Base-by-base conservation (phyloP, 208 protist species). In the Leishmania martiniquensis region DNA sequence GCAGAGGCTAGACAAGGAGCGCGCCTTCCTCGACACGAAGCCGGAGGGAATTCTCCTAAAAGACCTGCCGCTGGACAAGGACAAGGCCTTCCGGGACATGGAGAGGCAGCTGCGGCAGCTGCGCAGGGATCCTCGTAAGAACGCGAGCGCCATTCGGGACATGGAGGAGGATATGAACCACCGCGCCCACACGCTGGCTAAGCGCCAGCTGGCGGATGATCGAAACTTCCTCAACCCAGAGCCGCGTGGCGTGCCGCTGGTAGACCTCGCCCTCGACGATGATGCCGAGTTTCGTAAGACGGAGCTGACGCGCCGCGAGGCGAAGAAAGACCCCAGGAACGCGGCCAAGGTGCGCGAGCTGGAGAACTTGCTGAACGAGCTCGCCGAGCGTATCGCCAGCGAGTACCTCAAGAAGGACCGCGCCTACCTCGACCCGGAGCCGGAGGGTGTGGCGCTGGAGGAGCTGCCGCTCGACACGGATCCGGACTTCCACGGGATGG, bases 391-490 rank as follows among this genome's bases (percentile, higher is more conserved):
- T 65, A 72, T 96, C 45, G 93, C 93, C 22, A 67, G 74, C 32
- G 90, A 92, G 65, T 93, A 88, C 81, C 72, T 95, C 34, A 78
- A 80, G 80, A 87, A 86, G 80, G 93, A 96, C 44, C 87, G 93
- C 76, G 79, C 80, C 60, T 97, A 89, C 82, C 86, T 97, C n/a
- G 88, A 95, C 51, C 78, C 69, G 39, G 82, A 91, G 69, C 89
- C 93, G 47, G 85, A 94, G 73, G 93, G 93, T 39, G 80, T 96
- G 59, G 89, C 90, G 37, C 65, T 94, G n/a, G 78, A 89, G 45
- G 81, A 92, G 44, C 69, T 95, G 66, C 68, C 83, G 25, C 80
- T 96, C 72, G 89, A 94, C 72, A 81, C 88, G 34, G 93, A 97
- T 72, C 65, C 72, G 29, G 80, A 88, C 45, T 97, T 97, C 72